A percentile compares a stretch with the other conserved stretches of the same genome.
phyloP scores from a whole-genome alignment of 306 rosid genomes.

The Casuarina equisetifolia region DNA sequence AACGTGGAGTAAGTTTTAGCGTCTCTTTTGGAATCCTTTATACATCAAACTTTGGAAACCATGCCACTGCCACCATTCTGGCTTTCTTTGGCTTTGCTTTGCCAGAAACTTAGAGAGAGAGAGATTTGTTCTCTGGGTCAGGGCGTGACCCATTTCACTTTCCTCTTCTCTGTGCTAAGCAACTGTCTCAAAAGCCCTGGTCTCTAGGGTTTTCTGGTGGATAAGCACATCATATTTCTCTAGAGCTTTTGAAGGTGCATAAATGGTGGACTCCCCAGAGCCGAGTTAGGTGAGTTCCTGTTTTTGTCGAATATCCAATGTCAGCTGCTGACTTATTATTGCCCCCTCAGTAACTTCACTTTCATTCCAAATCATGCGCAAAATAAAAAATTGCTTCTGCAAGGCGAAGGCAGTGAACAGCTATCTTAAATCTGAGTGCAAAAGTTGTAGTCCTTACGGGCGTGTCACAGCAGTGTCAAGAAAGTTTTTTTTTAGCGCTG shows the following conservation, averaged over 20 bases:
- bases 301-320: conserved; percentile 1
- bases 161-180: conserved; percentile 25
- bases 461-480: conserved; percentile 17
- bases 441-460: conserved; percentile 18
- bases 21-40: conserved; percentile 40
- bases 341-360: conserved; percentile 18
- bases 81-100: conserved; percentile 39
- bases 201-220: conserved; percentile 38
- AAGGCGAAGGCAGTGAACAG: conserved; percentile 10
- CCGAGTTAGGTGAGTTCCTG: conserved; percentile 51
- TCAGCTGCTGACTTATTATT: conserved; percentile 13
- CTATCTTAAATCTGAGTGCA: conserved; percentile 23
- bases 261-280: conserved; percentile 32
- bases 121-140: conserved; percentile 3
- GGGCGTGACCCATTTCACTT: conserved; percentile 35
- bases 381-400: conserved; percentile 3
- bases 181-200: conserved; percentile 23
- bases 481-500: conserved; percentile 17
- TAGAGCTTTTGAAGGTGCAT: conserved; percentile 17
- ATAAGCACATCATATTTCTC: not conserved
- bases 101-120: conserved; percentile 27
- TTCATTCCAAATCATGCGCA: conserved; percentile 25
- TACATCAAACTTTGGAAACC: conserved; percentile 36
- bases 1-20: conserved; percentile 26
- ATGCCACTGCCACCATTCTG: conserved; percentile 40